phyloP scores from a whole-genome alignment of 345 rosid genomes.

The Stellera chamaejasme region DNA sequence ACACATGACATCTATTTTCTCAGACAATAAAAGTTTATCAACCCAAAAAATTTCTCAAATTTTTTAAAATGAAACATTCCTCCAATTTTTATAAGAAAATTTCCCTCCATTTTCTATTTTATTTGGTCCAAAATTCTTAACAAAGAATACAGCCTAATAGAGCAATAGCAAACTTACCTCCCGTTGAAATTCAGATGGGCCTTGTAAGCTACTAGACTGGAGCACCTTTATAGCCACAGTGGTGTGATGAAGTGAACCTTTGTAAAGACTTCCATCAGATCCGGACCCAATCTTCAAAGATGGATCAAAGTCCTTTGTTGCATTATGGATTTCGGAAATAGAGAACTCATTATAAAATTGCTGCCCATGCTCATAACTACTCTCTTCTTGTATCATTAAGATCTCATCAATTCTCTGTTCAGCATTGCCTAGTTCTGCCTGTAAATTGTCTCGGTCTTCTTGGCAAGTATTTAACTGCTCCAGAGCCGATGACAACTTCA shows the following conservation, averaged over 20 bases:
- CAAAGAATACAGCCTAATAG: not conserved
- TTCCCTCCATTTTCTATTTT: no score
- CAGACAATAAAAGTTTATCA: no score
- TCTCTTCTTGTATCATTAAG: slow-evolving; percentile 15
- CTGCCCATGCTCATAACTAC: slow-evolving; percentile 10
- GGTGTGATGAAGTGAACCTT: slow-evolving; percentile 29
- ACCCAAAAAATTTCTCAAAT: no score
- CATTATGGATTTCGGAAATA: slow-evolving; percentile 25
- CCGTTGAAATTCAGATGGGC: slow-evolving; percentile 13
- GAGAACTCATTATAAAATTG: slow-evolving; percentile 21
- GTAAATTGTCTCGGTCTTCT: slow-evolving; percentile 25
- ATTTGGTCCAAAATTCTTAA: no score
- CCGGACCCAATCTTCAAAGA: slow-evolving; percentile 25
- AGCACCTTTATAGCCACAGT: slow-evolving; percentile 34
- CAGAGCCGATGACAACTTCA: slow-evolving; percentile 6
- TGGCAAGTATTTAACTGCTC: slow-evolving; percentile 17
- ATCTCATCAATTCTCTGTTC: slow-evolving; percentile 26
- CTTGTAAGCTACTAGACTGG: slow-evolving; percentile 15
- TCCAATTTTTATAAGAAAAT: no score
- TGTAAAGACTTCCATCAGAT: slow-evolving; percentile 22
- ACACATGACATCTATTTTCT: no score
- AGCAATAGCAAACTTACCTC: slow-evolving; percentile 23
- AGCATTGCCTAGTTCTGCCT: slow-evolving; percentile 23
- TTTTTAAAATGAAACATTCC: no score
- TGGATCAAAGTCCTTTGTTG: slow-evolving; percentile 23